These are phyloP conservation scores for Kurtzmaniella quercitrusa DNA, from an alignment of 1,139 yeast species.

Conservation along the genomic window DNA sequence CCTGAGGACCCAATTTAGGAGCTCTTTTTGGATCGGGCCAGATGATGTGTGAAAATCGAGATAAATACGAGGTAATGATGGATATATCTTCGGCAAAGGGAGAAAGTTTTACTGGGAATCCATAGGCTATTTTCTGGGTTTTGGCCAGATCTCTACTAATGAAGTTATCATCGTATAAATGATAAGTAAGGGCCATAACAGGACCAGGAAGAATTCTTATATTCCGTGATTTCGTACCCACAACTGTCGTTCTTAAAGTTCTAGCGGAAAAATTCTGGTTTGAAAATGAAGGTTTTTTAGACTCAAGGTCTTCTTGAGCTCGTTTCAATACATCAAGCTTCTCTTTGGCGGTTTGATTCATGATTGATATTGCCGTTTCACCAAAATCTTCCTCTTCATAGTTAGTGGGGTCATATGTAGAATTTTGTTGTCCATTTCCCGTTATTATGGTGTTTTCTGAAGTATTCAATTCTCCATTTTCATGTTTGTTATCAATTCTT, in stretches of 20 bases:
- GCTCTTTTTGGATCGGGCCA: slow-evolving; percentile 21
- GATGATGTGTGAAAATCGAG: slow-evolving; percentile 33
- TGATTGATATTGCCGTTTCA: neutral
- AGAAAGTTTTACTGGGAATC: slow-evolving; percentile 24
- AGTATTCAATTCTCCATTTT: no score
- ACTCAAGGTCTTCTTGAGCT: neutral
- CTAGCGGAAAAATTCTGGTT: slow-evolving; percentile 3
- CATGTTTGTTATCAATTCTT: no score
- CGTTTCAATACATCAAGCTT: neutral
- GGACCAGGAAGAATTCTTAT: slow-evolving; percentile 41
- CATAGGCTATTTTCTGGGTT: slow-evolving; percentile 26
- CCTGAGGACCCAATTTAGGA: slow-evolving; percentile 39
- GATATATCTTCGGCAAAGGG: slow-evolving; percentile 46
- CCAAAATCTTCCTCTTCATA: neutral
- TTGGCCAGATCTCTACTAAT: slow-evolving; percentile 17
- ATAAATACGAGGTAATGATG: slow-evolving; percentile 37
- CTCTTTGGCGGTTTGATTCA: slow-evolving; percentile 5
- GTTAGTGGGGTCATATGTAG: neutral
- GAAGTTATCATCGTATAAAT: slow-evolving; percentile 35
- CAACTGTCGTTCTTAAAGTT: slow-evolving; percentile 30
- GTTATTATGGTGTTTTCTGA: no score
- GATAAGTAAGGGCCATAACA: slow-evolving; percentile 31
- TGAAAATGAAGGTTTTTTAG: neutral
- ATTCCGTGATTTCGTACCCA: slow-evolving; percentile 24
- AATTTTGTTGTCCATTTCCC: neutral